Conservation (phyloP, 768 basidiomycete genomes). For the Pleurotus sapidus region DNA sequence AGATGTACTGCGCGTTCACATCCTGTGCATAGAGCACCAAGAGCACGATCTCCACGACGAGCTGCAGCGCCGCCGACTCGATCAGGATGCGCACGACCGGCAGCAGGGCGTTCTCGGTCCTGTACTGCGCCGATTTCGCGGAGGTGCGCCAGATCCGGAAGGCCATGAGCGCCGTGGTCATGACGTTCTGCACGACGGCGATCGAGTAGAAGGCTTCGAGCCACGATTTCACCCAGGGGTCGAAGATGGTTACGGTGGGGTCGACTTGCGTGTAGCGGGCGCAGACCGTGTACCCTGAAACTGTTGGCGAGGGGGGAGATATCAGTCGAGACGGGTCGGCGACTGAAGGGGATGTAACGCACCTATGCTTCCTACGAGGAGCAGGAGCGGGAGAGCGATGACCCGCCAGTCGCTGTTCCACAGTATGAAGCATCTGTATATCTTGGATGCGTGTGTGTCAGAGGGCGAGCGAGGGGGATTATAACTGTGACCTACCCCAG, state of each 20-base stretch:
- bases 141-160: conserved; percentile 15
- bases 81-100: conserved; percentile 13
- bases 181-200: conserved; percentile 16
- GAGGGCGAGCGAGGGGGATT: not conserved
- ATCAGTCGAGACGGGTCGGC: no score
- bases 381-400: conserved; percentile 11
- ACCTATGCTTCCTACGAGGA: conserved; percentile 15
- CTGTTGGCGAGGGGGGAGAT: not conserved
- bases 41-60: conserved; percentile 14
- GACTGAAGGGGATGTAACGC: not conserved
- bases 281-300: conserved; percentile 14
- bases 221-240: conserved; percentile 11
- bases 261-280: conserved; percentile 9
- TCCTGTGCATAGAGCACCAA: conserved; percentile 12
- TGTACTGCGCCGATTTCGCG: conserved; percentile 8
- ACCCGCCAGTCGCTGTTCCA: conserved; percentile 14
- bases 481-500: conserved; percentile 8
- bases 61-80: conserved; percentile 17
- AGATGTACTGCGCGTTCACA: conserved; percentile 17
- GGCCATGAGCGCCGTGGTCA: conserved; percentile 19
- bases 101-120: conserved; percentile 7
- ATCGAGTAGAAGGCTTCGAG: conserved; percentile 17
- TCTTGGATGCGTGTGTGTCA: conserved; percentile 7
- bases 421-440: conserved; percentile 19
- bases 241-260: conserved; percentile 12